A percentile compares a stretch with the other conserved stretches of the same genome.
Evolutionary conservation across 2,329 filamentous ascomycete species (phyloP).

Genomic region (Xylariales sp.): DNA sequence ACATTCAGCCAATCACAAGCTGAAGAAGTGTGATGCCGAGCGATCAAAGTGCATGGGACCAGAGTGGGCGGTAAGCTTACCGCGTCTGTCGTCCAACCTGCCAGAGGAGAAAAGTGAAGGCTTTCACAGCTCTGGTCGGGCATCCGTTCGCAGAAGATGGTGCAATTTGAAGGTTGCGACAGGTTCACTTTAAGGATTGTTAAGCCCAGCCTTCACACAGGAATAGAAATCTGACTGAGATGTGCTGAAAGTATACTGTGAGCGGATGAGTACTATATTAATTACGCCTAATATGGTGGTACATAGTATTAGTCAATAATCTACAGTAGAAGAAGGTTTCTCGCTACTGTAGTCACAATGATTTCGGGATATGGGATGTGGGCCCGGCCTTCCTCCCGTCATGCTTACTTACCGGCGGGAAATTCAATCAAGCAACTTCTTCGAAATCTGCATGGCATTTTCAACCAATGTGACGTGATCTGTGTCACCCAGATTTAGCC

Average conservation of each 20-base stretch:
- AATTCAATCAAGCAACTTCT: not conserved
- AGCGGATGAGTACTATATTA: too few species aligned
- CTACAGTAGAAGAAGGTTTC: not conserved
- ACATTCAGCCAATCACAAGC: conserved; percentile 33
- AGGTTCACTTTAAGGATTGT: too few species aligned
- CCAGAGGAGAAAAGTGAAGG: too few species aligned
- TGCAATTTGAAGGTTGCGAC: too few species aligned
- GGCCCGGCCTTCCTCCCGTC: too few species aligned
- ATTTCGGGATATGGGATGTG: not conserved
- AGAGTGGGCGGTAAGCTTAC: conserved; percentile 36
- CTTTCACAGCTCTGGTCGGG: too few species aligned
- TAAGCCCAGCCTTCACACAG: too few species aligned
- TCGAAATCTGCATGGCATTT: conserved; percentile 2
- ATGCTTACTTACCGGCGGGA: not conserved
- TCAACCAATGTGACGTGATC: not conserved
- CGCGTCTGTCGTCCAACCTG: conserved; percentile 2
- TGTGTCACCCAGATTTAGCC: not conserved
- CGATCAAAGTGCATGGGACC: conserved; percentile 33
- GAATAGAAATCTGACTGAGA: too few species aligned
- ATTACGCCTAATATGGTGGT: too few species aligned
- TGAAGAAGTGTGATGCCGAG: conserved; percentile 32
- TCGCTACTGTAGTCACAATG: not conserved
- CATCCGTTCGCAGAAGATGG: too few species aligned
- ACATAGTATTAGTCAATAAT: too few species aligned
- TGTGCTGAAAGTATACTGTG: too few species aligned